phyloP scores from a whole-genome alignment of 2,329 filamentous ascomycete genomes.

The Colletotrichum melonis region DNA sequence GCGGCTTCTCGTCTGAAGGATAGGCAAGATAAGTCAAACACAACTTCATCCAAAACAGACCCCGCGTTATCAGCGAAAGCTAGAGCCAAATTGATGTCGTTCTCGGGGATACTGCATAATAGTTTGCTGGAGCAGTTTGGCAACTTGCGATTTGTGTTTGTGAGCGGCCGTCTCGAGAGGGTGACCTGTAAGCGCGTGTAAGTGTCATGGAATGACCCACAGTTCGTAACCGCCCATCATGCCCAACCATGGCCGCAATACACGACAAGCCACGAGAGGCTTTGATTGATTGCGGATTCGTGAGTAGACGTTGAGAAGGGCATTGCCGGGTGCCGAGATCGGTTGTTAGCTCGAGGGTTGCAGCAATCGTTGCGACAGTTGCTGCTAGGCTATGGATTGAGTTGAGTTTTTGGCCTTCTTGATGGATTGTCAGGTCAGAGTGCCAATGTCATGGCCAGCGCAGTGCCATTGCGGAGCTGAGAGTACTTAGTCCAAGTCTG shows the following conservation, averaged over 20 bases:
- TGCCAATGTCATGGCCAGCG: neutral
- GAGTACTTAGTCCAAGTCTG: neutral
- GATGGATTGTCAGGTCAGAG: neutral
- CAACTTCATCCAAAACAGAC: slow-evolving; percentile 32
- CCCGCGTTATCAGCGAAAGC: slow-evolving; percentile 32
- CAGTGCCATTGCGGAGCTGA: neutral
- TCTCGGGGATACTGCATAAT: neutral
- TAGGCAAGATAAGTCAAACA: neutral
- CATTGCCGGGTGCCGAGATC: slow-evolving; percentile 20
- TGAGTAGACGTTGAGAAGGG: neutral
- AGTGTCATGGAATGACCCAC: slow-evolving; percentile 2
- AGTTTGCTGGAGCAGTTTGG: slow-evolving; percentile 2
- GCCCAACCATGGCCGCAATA: neutral
- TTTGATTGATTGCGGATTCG: neutral
- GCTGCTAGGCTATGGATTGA: neutral
- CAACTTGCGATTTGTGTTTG: neutral
- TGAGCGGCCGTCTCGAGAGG: neutral
- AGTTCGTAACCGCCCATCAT: neutral
- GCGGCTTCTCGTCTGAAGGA: slow-evolving; percentile 22
- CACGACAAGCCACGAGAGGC: neutral
- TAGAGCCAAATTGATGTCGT: neutral
- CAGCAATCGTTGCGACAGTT: slow-evolving; percentile 21
- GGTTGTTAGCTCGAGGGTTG: slow-evolving; percentile 14
- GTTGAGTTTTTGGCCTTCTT: neutral
- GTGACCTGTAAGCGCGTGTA: neutral